A percentile compares a stretch with the other conserved stretches of the same genome.
These are phyloP conservation scores for Solanum neorickii DNA, from an alignment of 257 asterid genomes.

Conservation along the genomic window DNA sequence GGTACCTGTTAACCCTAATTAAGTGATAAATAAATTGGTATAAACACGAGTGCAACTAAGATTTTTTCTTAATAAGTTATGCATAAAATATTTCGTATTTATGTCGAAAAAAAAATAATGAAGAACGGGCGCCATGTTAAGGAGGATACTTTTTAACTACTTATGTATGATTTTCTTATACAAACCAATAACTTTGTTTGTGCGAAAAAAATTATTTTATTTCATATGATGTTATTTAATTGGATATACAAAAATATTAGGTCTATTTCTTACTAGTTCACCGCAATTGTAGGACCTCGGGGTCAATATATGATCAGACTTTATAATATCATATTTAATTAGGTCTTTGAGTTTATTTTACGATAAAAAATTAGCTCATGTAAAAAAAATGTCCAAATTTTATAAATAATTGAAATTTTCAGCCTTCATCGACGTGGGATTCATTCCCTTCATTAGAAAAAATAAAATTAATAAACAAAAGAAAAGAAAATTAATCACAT, in stretches of 20 bases:
- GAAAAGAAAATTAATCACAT: not conserved
- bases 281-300: not conserved
- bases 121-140: not conserved
- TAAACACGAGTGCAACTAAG: not conserved
- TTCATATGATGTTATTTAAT: not conserved
- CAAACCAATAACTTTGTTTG: not conserved
- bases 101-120: fast-evolving
- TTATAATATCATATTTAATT: not conserved
- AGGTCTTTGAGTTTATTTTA: not conserved
- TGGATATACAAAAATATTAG: not conserved
- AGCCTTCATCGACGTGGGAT: not conserved
- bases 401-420: not conserved
- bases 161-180: not conserved
- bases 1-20: not conserved
- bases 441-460: not conserved
- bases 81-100: not conserved
- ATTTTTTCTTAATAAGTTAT: not conserved
- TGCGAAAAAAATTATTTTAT: not conserved
- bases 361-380: fast-evolving
- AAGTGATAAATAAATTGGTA: not conserved
- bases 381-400: not conserved
- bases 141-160: not conserved
- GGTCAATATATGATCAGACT: not conserved
- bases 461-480: not conserved
- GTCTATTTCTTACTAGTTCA: not conserved